Evolutionary conservation across 805 yeast genomes (phyloP).

Genomic region (Candida hungchunana): DNA sequence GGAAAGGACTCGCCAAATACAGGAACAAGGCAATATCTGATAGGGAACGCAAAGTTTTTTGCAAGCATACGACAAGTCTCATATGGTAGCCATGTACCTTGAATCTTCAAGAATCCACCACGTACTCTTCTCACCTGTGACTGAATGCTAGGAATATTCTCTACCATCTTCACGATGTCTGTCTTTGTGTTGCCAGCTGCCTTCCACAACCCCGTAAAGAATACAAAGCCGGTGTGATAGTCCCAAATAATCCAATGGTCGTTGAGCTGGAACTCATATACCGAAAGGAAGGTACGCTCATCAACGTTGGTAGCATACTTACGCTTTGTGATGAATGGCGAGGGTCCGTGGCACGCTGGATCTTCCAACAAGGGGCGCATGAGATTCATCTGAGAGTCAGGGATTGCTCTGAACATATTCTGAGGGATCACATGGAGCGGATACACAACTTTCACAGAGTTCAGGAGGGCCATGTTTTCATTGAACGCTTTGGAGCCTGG

Average conservation of each 20-base stretch:
- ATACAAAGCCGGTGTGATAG: conserved; percentile 18
- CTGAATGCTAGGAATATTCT: conserved; percentile 20
- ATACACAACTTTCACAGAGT: conserved; percentile 19
- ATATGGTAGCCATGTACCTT: conserved; percentile 90
- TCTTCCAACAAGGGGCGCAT: conserved; percentile 9
- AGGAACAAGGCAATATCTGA: conserved; percentile 73
- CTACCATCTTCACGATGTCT: conserved; percentile 67
- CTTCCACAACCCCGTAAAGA: conserved; percentile 21
- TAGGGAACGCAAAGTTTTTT: conserved; percentile 68
- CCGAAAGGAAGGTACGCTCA: conserved; percentile 64
- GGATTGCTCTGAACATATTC: conserved; percentile 17
- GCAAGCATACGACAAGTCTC: conserved; percentile 66
- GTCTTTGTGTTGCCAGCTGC: conserved; percentile 57
- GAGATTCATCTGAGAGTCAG: conserved; percentile 19
- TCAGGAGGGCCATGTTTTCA: conserved; percentile 15
- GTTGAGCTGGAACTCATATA: conserved; percentile 65
- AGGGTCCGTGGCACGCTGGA: conserved; percentile 1
- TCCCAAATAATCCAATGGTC: conserved; percentile 60
- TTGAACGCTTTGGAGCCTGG: conserved; percentile 12
- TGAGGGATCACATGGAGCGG: conserved; percentile 15
- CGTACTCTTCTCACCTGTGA: conserved; percentile 57
- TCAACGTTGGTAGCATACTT: conserved; percentile 72
- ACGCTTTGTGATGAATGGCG: conserved; percentile 28
- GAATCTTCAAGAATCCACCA: conserved; percentile 89
- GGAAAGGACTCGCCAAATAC: conserved; percentile 69